phyloP scores from a whole-genome alignment of 768 basidiomycete genomes.

The Pholiota conissans region DNA sequence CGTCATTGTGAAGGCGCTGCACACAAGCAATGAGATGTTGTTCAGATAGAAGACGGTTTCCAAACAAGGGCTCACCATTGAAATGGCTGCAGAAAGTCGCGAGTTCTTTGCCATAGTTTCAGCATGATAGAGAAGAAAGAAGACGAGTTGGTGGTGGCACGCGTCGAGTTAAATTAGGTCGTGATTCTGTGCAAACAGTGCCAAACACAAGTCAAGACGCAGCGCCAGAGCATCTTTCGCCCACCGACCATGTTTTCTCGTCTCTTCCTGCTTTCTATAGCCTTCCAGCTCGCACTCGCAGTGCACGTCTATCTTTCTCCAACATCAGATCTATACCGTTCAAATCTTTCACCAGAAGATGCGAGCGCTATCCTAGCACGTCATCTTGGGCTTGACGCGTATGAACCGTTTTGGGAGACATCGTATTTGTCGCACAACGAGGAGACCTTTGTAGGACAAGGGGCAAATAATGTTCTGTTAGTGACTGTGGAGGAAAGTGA shows the following conservation, averaged over 20 bases:
- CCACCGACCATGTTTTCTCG: constrained; percentile 23
- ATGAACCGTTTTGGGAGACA: constrained; percentile 48
- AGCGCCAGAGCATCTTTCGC: neutral
- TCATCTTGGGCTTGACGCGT: constrained; percentile 71
- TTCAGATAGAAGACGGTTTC: constrained; percentile 1
- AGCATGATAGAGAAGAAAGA: constrained; percentile 12
- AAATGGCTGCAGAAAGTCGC: constrained; percentile 21
- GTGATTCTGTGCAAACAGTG: neutral
- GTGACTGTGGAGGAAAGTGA: constrained; percentile 57
- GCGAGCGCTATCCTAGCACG: constrained; percentile 63
- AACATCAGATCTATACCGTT: constrained; percentile 29
- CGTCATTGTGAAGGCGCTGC: constrained; percentile 24
- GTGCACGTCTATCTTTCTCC: constrained; percentile 65
- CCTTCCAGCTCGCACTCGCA: constrained; percentile 43
- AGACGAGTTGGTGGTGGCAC: neutral
- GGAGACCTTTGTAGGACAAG: constrained; percentile 58
- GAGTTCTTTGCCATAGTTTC: neutral
- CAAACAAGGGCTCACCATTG: constrained; percentile 28
- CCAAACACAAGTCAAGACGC: neutral
- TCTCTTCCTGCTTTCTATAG: constrained; percentile 30
- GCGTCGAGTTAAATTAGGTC: neutral
- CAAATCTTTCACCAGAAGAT: constrained; percentile 47
- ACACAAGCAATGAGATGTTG: constrained; percentile 5
- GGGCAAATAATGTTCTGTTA: constrained; percentile 48
- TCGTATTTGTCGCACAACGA: constrained; percentile 31